Percentiles rank a stretch among this genome's conserved stretches.
These are phyloP conservation scores for Microbotryomycetes sp. DNA, from an alignment of 1,284 basidiomycete species.

Conservation along the genomic window DNA sequence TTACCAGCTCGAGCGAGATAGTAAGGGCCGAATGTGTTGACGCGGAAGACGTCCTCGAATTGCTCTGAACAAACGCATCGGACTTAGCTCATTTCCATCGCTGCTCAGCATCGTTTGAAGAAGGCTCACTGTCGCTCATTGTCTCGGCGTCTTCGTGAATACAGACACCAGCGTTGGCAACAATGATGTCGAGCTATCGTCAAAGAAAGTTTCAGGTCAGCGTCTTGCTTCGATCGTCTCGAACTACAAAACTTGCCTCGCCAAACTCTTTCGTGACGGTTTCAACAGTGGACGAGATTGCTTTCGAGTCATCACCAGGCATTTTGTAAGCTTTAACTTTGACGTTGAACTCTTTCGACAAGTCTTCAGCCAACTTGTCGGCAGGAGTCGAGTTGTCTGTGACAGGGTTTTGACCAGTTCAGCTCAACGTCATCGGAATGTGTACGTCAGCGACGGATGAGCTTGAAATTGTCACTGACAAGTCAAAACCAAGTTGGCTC, in stretches of 20 bases:
- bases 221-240: too few relatives aligned
- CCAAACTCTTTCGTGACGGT: slow-evolving; percentile 35
- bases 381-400: slow-evolving; percentile 39
- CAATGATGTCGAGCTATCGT: slow-evolving; percentile 38
- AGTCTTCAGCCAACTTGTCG: slow-evolving; percentile 25
- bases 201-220: neutral
- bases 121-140: slow-evolving; percentile 40
- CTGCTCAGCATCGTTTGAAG: neutral
- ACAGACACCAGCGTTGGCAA: slow-evolving; percentile 35
- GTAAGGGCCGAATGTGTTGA: slow-evolving; percentile 42
- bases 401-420: neutral
- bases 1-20: slow-evolving; percentile 40
- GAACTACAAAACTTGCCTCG: neutral
- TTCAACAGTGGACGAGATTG: slow-evolving; percentile 37
- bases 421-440: neutral
- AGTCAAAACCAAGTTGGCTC: slow-evolving; percentile 10
- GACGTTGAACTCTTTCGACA: slow-evolving; percentile 35
- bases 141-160: slow-evolving; percentile 41
- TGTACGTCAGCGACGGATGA: too few relatives aligned
- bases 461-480: too few relatives aligned
- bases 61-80: slow-evolving; percentile 35
- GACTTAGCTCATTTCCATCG: neutral
- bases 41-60: slow-evolving; percentile 38
- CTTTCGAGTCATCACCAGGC: slow-evolving; percentile 34
- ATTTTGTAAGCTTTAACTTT: slow-evolving; percentile 40